Evolutionary conservation across 2,329 filamentous ascomycete species (phyloP).

Genomic region (Aspergillus phoenicis): DNA sequence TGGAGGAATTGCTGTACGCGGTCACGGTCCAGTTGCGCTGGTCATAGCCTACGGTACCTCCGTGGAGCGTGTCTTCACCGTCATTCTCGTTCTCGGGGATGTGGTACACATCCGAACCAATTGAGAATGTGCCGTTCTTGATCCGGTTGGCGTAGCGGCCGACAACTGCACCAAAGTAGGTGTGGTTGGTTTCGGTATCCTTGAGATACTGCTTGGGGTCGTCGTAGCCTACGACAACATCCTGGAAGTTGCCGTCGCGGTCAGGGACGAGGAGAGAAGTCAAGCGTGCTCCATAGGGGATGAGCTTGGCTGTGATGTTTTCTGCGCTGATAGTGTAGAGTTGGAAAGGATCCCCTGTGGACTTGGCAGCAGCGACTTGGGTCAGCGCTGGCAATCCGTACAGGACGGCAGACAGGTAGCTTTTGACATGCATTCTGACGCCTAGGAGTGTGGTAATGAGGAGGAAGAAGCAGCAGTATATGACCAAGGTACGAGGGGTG

Average conservation of each 20-base stretch:
- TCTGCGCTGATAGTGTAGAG: conserved; percentile 50
- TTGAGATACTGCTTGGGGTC: conserved; percentile 47
- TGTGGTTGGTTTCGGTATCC: conserved; percentile 51
- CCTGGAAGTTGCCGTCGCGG: conserved; percentile 51
- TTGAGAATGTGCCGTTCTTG: conserved; percentile 58
- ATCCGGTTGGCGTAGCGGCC: conserved; percentile 60
- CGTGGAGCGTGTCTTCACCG: conserved; percentile 57
- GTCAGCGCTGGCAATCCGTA: conserved; percentile 36
- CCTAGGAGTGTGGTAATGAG: conserved; percentile 30
- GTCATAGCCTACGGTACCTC: conserved; percentile 52
- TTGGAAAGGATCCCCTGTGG: conserved; percentile 39
- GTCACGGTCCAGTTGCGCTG: conserved; percentile 54
- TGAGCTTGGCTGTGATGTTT: conserved; percentile 52
- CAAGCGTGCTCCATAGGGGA: conserved; percentile 52
- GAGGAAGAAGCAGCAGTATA: conserved; percentile 36
- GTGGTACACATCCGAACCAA: conserved; percentile 52
- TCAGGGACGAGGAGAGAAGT: conserved; percentile 54
- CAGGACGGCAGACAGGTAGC: conserved; percentile 36
- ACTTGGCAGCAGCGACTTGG: conserved; percentile 14
- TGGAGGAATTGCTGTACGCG: conserved; percentile 41
- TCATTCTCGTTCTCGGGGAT: conserved; percentile 55
- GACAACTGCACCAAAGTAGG: conserved; percentile 52
- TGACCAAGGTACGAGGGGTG: conserved; percentile 30
- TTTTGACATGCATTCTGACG: conserved; percentile 41
- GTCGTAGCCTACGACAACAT: conserved; percentile 56